Percentiles rank a stretch among this genome's conserved stretches.
Conservation (phyloP, 495 filamentous ascomycete species). For the Rhypophila decipiens region DNA sequence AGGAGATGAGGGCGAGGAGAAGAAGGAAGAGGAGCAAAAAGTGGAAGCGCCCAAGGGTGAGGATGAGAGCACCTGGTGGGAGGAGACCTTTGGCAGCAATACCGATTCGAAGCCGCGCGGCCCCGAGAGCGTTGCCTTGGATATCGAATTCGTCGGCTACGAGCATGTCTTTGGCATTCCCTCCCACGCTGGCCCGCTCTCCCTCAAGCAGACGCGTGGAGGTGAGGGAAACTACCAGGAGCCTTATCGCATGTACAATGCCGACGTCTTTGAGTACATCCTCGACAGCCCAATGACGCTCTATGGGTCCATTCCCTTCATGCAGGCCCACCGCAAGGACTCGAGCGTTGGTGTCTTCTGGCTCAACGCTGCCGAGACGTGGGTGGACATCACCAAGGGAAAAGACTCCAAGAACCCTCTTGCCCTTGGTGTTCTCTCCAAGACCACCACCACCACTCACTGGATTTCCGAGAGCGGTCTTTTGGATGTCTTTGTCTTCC, state of each 20-base stretch:
- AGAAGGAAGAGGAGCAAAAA: slow-evolving; percentile 30
- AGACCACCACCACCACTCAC: slow-evolving; percentile 78
- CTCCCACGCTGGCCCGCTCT: slow-evolving; percentile 82
- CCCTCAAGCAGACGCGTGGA: slow-evolving; percentile 83
- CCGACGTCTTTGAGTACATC: slow-evolving; percentile 96
- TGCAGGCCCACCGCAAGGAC: slow-evolving; percentile 91
- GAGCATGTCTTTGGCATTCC: slow-evolving; percentile 93
- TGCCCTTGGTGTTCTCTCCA: slow-evolving; percentile 60
- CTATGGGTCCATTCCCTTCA: slow-evolving; percentile 90
- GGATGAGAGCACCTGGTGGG: slow-evolving; percentile 94
- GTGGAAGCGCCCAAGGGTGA: slow-evolving; percentile 29
- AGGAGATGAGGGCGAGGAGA: slow-evolving; percentile 41
- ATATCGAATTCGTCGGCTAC: slow-evolving; percentile 88
- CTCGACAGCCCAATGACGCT: slow-evolving; percentile 98
- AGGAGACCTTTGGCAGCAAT: slow-evolving; percentile 88
- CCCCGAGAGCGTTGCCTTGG: slow-evolving; percentile 83
- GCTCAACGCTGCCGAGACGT: slow-evolving; percentile 96
- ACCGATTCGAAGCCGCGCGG: slow-evolving; percentile 86
- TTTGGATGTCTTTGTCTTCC: slow-evolving; percentile 88
- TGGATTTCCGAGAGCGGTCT: slow-evolving; percentile 93
- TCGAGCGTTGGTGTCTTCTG: slow-evolving; percentile 98
- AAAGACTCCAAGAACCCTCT: slow-evolving; percentile 70
- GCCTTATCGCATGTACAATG: slow-evolving; percentile 94
- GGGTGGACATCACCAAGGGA: slow-evolving; percentile 89
- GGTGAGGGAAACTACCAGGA: slow-evolving; percentile 78